Conservation (phyloP, 163 green algal genomes). For the Picocystis sp. region DNA sequence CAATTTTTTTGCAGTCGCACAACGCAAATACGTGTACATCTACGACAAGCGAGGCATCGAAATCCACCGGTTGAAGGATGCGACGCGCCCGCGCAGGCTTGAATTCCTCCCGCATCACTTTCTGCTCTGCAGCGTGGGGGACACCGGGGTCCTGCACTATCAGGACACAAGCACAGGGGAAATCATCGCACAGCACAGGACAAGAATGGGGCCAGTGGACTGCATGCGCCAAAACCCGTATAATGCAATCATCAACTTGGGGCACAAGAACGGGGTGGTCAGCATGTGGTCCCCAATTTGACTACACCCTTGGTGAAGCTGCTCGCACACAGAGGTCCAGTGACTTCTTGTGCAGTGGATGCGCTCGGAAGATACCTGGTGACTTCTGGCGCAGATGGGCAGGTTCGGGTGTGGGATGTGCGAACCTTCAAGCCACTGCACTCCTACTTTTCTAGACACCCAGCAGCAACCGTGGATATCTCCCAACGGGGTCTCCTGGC, state of each 20-base stretch:
- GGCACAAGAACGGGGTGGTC: constrained; percentile 71
- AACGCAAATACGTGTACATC: constrained; percentile 83
- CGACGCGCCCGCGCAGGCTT: constrained; percentile 29
- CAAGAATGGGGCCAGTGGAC: constrained; percentile 48
- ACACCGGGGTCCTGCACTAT: constrained; percentile 30
- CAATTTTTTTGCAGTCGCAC: constrained; percentile 78
- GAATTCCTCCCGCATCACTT: constrained; percentile 95
- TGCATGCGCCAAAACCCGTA: constrained; percentile 72
- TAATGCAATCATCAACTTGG: constrained; percentile 68
- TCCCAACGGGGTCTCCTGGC: constrained; percentile 81
- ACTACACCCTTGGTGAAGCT: constrained; percentile 64
- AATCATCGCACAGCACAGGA: constrained; percentile 19
- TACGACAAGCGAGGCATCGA: constrained; percentile 94
- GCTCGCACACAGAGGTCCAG: constrained; percentile 72
- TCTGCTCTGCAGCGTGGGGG: constrained; percentile 68
- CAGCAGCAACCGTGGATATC: constrained; percentile 56
- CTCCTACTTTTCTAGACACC: constrained; percentile 62
- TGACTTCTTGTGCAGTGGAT: constrained; percentile 44
- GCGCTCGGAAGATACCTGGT: constrained; percentile 55
- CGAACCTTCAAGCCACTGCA: constrained; percentile 65
- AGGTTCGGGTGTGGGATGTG: constrained; percentile 84
- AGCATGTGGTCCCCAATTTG: constrained; percentile 91
- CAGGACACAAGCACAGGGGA: constrained; percentile 79
- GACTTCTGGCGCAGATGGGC: constrained; percentile 48
- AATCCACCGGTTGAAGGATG: constrained; percentile 75